Conservation (phyloP, 441 rosid species). For the Pelargonium australe region DNA sequence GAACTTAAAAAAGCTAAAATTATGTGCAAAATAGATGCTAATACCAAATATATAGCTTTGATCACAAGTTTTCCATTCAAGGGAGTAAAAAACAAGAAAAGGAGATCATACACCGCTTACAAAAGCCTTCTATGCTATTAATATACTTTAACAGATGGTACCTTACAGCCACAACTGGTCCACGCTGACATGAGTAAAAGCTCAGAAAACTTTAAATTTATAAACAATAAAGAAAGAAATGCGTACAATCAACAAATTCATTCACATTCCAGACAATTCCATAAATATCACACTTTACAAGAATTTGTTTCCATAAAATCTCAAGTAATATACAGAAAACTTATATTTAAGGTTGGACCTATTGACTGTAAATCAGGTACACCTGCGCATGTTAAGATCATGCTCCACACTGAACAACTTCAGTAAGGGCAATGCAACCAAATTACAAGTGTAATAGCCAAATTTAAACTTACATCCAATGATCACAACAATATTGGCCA, state of each 20-base stretch:
- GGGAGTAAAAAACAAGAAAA: no score
- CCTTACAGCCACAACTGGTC: no score
- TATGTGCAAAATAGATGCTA: background rate
- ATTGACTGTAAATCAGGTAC: background rate
- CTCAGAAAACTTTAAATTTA: no score
- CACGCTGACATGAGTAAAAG: no score
- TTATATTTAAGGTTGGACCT: background rate
- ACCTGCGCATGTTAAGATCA: background rate
- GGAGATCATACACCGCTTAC: no score
- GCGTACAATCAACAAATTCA: background rate
- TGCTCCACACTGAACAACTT: background rate
- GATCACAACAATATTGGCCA: background rate
- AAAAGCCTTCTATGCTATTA: no score
- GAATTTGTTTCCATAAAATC: background rate
- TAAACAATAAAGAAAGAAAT: background rate
- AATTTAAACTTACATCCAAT: background rate
- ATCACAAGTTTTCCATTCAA: no score
- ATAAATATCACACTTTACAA: background rate
- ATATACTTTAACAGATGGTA: no score
- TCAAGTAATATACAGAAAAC: background rate
- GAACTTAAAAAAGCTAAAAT: background rate
- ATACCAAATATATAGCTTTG: no score
- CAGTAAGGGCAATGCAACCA: background rate
- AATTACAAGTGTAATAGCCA: background rate
- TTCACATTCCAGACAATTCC: background rate